Percentiles rank a stretch among this genome's conserved stretches.
Conservation (phyloP, 805 yeast genomes). For the Danielia reshetovae region DNA sequence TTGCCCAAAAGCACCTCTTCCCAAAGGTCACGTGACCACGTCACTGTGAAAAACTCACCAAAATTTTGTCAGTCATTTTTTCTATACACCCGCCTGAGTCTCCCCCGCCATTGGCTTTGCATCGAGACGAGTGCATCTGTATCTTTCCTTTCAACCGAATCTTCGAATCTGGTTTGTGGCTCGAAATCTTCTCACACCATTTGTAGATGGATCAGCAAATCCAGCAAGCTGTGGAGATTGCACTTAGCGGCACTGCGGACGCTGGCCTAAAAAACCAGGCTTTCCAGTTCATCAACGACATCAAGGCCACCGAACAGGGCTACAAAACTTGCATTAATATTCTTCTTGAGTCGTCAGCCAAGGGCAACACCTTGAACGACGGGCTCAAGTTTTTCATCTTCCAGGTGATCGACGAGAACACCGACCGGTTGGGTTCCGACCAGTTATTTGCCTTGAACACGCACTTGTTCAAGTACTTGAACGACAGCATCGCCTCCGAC, state of each 20-base stretch:
- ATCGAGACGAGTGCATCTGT: too few species aligned
- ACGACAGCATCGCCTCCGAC: conserved; percentile 17
- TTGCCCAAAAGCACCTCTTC: too few species aligned
- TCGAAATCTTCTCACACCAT: too few species aligned
- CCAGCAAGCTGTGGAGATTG: conserved; percentile 84
- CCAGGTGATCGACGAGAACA: conserved; percentile 63
- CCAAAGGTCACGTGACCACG: neutral
- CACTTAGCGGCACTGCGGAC: conserved; percentile 67
- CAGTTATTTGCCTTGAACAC: conserved; percentile 46
- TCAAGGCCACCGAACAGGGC: conserved; percentile 52
- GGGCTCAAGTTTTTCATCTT: conserved; percentile 62
- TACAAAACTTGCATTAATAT: conserved; percentile 53
- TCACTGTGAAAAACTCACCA: neutral
- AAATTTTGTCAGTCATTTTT: neutral
- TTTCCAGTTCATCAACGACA: conserved; percentile 47
- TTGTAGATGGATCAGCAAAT: conserved; percentile 53
- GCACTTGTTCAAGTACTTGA: conserved; percentile 45
- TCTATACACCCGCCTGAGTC: neutral
- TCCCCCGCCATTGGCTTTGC: too few species aligned
- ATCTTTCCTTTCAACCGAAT: too few species aligned
- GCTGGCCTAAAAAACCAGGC: conserved; percentile 45
- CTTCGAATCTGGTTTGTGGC: too few species aligned
- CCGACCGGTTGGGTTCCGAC: conserved; percentile 41
- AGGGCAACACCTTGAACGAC: conserved; percentile 34
- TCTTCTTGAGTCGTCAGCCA: conserved; percentile 24